Conservation (phyloP, 176 grass and related monocot genomes). For the Ananas comosus region DNA sequence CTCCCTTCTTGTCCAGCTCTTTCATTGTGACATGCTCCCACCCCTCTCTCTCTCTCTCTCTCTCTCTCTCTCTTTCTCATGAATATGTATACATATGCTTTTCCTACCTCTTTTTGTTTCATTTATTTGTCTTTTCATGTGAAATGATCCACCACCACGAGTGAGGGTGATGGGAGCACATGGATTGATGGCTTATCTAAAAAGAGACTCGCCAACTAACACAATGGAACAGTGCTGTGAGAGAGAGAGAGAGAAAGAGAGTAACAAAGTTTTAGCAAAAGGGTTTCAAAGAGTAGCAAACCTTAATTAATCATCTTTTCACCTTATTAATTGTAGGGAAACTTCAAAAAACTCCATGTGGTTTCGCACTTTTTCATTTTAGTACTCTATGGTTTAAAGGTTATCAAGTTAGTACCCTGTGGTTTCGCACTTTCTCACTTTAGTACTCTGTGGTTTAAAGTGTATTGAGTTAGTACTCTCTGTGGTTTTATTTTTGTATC, state of each 20-base stretch:
- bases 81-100: not conserved
- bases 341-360: too few relatives aligned
- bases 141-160: slow-evolving; percentile 39
- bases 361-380: too few relatives aligned
- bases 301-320: too few relatives aligned
- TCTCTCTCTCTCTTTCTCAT: slow-evolving; percentile 21
- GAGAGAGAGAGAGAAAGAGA: not conserved
- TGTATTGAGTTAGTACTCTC: too few relatives aligned
- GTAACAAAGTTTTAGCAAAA: not conserved
- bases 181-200: slow-evolving; percentile 23
- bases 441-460: too few relatives aligned
- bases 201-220: not conserved
- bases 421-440: too few relatives aligned
- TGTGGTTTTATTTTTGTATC: too few relatives aligned
- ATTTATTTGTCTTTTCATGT: slow-evolving; percentile 44
- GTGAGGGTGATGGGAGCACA: slow-evolving; percentile 36
- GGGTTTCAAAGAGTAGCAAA: not conserved
- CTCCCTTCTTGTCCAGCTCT: slow-evolving; percentile 8
- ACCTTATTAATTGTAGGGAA: too few relatives aligned
- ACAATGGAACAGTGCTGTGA: not conserved
- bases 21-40: too few relatives aligned
- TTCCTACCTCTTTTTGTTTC: slow-evolving; percentile 42
- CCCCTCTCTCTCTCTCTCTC: slow-evolving; percentile 11
- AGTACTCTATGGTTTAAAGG: too few relatives aligned
- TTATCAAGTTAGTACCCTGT: too few relatives aligned